Conservation (phyloP, 495 filamentous ascomycete genomes). For the Aspergillus heteromorphus region DNA sequence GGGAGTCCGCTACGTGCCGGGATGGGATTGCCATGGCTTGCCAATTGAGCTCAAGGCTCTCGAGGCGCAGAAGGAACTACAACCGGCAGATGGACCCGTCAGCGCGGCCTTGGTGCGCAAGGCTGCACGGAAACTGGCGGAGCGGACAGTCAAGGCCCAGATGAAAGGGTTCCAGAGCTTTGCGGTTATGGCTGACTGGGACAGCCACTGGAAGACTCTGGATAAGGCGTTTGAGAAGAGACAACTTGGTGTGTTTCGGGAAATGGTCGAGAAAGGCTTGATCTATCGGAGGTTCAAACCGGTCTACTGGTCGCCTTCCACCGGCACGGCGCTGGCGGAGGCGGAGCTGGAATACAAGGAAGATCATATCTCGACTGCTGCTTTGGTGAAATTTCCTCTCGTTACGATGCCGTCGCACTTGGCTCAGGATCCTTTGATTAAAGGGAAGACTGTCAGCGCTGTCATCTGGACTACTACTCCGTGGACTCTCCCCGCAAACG, state of each 20-base stretch:
- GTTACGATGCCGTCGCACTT: slow-evolving; percentile 45
- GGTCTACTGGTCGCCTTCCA: slow-evolving; percentile 94
- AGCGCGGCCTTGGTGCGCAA: slow-evolving; percentile 50
- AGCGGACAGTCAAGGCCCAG: slow-evolving; percentile 69
- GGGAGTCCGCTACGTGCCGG: slow-evolving; percentile 79
- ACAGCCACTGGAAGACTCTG: slow-evolving; percentile 88
- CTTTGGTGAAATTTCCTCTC: slow-evolving; percentile 77
- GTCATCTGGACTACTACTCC: slow-evolving; percentile 98
- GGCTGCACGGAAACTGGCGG: slow-evolving; percentile 69
- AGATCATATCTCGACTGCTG: slow-evolving; percentile 71
- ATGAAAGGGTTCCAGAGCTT: slow-evolving; percentile 77
- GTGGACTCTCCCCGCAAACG: slow-evolving; percentile 94
- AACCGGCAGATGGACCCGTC: slow-evolving; percentile 17
- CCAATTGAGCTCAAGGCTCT: slow-evolving; percentile 98
- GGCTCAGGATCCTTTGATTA: slow-evolving; percentile 28
- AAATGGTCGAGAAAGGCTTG: slow-evolving; percentile 77
- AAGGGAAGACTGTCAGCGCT: slow-evolving; percentile 50
- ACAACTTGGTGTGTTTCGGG: slow-evolving; percentile 78
- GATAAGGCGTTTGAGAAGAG: slow-evolving; percentile 78
- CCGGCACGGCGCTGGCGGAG: slow-evolving; percentile 85
- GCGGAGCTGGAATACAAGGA: slow-evolving; percentile 95
- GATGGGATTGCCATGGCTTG: slow-evolving; percentile 98
- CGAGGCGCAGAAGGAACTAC: slow-evolving; percentile 43
- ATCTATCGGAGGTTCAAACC: slow-evolving; percentile 88
- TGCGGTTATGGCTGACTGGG: slow-evolving; percentile 93